A percentile compares a stretch with the other conserved stretches of the same genome.
phyloP scores from a whole-genome alignment of 2,329 filamentous ascomycete species.

The Aspergillus fructus region DNA sequence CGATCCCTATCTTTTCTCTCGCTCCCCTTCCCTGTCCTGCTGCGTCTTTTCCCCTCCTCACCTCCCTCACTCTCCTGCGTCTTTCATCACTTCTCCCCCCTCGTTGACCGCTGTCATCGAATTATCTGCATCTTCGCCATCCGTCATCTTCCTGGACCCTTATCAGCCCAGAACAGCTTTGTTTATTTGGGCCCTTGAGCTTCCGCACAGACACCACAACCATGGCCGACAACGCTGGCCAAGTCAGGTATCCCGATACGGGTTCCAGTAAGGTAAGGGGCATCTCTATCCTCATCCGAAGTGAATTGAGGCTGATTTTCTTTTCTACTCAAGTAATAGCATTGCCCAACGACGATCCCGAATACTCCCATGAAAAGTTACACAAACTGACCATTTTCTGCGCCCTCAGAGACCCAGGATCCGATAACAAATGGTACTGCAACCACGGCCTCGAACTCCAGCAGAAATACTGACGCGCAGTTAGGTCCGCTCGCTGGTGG shows the following conservation, averaged over 20 bases:
- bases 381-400: slow-evolving; percentile 19
- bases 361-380: slow-evolving; percentile 4
- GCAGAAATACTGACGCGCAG: background rate
- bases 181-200: slow-evolving; percentile 11
- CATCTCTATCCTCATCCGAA: background rate
- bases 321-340: slow-evolving; percentile 15
- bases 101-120: slow-evolving; percentile 2
- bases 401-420: slow-evolving; percentile 24
- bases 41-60: background rate
- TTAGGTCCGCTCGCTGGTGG: slow-evolving; percentile 57
- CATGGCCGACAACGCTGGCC: slow-evolving; percentile 35
- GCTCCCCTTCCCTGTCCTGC: slow-evolving; percentile 17
- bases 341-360: background rate
- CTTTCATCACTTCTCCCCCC: slow-evolving; percentile 17
- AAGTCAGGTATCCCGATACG: slow-evolving; percentile 41
- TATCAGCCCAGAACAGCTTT: slow-evolving; percentile 11
- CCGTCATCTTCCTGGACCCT: slow-evolving; percentile 9
- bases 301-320: slow-evolving; percentile 7
- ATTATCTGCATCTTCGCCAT: slow-evolving; percentile 9
- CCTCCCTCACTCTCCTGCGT: background rate
- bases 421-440: slow-evolving; percentile 17
- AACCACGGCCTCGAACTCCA: background rate
- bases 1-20: slow-evolving; percentile 10
- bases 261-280: slow-evolving; percentile 39
- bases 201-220: slow-evolving; percentile 22